Evolutionary conservation across 2,329 filamentous ascomycete genomes (phyloP).

Genomic region (Myotisia sp.): DNA sequence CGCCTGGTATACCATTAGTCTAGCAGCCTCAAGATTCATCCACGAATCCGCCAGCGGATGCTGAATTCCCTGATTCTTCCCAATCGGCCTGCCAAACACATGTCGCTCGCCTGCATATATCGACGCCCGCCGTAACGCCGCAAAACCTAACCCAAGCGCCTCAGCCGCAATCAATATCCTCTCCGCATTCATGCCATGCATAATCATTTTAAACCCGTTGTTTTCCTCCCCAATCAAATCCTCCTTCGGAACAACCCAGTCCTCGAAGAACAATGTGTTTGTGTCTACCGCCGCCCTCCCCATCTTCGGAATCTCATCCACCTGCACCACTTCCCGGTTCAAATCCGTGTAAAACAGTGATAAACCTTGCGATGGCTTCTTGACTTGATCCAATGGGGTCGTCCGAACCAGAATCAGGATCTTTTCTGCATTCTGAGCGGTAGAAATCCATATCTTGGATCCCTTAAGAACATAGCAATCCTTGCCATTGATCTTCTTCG

Average conservation of each 20-base stretch:
- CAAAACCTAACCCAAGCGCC: conserved; percentile 34
- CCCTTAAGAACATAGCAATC: conserved; percentile 61
- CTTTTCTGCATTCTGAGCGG: conserved; percentile 32
- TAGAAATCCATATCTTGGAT: conserved; percentile 73
- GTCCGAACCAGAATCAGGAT: conserved; percentile 31
- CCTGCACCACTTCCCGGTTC: conserved; percentile 21
- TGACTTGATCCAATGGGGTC: conserved; percentile 28
- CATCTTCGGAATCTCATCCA: conserved; percentile 35
- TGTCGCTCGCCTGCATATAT: conserved; percentile 36
- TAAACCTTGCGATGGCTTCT: conserved; percentile 30
- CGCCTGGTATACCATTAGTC: conserved; percentile 46
- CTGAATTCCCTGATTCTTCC: conserved; percentile 45
- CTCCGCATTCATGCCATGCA: conserved; percentile 29
- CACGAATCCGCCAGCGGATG: conserved; percentile 45
- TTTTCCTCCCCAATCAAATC: conserved; percentile 31
- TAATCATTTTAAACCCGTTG: conserved; percentile 33
- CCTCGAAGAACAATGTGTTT: conserved; percentile 33
- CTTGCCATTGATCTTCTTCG: conserved; percentile 24
- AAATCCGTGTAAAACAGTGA: conserved; percentile 35
- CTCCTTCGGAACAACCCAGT: conserved; percentile 27
- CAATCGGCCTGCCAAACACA: conserved; percentile 44
- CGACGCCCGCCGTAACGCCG: conserved; percentile 29
- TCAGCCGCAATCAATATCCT: conserved; percentile 25
- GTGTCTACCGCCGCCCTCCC: conserved; percentile 32
- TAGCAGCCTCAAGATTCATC: conserved; percentile 48